Base-by-base conservation (phyloP, 2,329 filamentous ascomycete species). In the Tolypocladium ophioglossoides region DNA sequence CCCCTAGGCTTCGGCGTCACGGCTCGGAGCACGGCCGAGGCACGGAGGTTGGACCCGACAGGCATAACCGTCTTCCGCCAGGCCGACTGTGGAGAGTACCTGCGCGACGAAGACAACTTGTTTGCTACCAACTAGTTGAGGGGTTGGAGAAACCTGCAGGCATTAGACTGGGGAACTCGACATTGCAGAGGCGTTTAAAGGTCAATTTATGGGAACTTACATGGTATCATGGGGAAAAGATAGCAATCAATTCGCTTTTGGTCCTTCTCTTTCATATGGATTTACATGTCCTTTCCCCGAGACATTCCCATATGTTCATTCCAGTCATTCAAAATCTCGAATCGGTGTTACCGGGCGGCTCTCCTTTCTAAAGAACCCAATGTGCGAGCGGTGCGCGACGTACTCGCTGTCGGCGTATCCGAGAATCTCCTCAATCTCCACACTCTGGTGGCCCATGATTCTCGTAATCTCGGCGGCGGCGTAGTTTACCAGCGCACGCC, bases 351-450 rank as follows among this genome's bases (percentile, higher is more conserved):
- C 75, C 24, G 80, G 78, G 35, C 78, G 70, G 61, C 79, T 82
- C 54, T 78, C 77, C 50, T 68, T 68, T 37, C 68, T 71, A 58
- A 87, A 85, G 61, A 96, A 84, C 47, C 89, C 90, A 58, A 96
- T 85, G 62, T 95, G 92, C 69, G 95, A 90, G 58, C 91, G 78
- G 64, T 94, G 77, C 11, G 91, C 91, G 41, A 97, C 87, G 71
- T 97, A 96, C 71, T 97, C 91, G 64, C 87, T 95, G 68, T 96
- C 91, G 22, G 90, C 89, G 71, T 96, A 99, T 4, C 92, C 94
- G 35, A 99, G 73, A 47, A 94, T 74, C 11, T 79, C 78, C 50
- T 84, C 78, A 58, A 99, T 96, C 66, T 96, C 87, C 7, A 78
- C 81, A 66, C 91, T 96, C 67, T 87, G 84, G 59, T 87, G 77